These are phyloP conservation scores for Lepidium sativum DNA, from an alignment of 345 rosid genomes.

Conservation along the genomic window DNA sequence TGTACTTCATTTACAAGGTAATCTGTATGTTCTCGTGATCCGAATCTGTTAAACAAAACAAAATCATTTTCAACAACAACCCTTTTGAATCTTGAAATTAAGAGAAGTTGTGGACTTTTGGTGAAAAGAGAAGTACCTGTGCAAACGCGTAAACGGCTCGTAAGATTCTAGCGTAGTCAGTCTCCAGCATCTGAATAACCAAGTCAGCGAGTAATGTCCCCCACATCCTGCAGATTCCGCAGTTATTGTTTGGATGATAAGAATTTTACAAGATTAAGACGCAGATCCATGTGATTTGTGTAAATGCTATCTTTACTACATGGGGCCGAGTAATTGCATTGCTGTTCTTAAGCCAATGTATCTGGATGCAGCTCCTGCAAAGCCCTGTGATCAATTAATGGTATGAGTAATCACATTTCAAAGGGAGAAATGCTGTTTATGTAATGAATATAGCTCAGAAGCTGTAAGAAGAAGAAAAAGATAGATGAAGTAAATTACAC, in stretches of 20 bases:
- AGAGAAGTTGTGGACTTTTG: not conserved
- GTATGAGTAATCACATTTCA: not conserved
- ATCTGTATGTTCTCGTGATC: conserved; percentile 57
- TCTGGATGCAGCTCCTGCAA: conserved; percentile 80
- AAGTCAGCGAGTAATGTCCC: conserved; percentile 90
- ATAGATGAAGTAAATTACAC: not conserved
- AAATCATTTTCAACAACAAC: not conserved
- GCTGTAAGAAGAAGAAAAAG: not conserved
- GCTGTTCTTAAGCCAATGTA: conserved; percentile 78
- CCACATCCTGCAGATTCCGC: conserved; percentile 61
- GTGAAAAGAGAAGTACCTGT: conserved; percentile 41
- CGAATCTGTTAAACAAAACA: conserved; percentile 50
- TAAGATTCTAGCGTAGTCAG: conserved; percentile 90
- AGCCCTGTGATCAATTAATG: conserved; percentile 46
- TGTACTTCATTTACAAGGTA: conserved; percentile 31
- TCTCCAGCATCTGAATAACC: conserved; percentile 96
- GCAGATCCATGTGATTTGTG: not conserved
- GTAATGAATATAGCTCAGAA: not conserved
- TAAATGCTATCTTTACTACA: conserved; percentile 30
- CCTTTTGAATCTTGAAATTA: not conserved
- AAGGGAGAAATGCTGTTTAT: not conserved
- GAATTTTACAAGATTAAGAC: not conserved
- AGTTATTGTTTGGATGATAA: not conserved
- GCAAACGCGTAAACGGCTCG: conserved; percentile 92
- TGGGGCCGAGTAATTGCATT: conserved; percentile 70